Percentiles rank a stretch among this genome's conserved stretches.
phyloP scores from a whole-genome alignment of 257 asterid species.

The Solanum clarkiae region DNA sequence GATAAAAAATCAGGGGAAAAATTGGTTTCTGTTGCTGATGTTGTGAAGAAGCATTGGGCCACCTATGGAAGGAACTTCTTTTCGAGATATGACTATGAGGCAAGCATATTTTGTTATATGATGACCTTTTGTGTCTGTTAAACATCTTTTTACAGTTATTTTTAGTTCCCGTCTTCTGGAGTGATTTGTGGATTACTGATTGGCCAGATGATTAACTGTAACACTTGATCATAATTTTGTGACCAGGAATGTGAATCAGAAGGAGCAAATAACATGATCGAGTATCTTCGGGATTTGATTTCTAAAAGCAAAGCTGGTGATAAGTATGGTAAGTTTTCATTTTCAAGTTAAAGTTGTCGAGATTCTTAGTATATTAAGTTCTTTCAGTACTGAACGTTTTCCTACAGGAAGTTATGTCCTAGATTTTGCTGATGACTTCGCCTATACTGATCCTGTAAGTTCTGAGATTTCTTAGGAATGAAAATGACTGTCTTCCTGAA shows the following conservation, averaged over 20 bases:
- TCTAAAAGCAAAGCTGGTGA: slow-evolving; percentile 72
- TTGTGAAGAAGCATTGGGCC: slow-evolving; percentile 86
- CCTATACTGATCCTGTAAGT: slow-evolving; percentile 91
- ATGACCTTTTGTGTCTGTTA: background rate
- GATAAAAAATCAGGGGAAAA: slow-evolving; percentile 69
- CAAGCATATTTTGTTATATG: slow-evolving; percentile 13
- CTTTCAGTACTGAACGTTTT: slow-evolving; percentile 3
- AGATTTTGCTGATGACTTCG: slow-evolving; percentile 86
- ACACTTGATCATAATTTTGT: background rate
- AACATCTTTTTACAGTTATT: background rate
- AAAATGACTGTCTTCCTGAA: background rate
- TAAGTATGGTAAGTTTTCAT: slow-evolving; percentile 39
- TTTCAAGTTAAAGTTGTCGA: background rate
- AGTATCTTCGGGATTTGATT: slow-evolving; percentile 54
- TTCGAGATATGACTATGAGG: slow-evolving; percentile 97
- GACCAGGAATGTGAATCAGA: slow-evolving; percentile 82
- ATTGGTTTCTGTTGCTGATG: slow-evolving; percentile 78
- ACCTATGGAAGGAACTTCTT: slow-evolving; percentile 91
- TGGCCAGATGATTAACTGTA: background rate
- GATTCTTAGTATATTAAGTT: background rate
- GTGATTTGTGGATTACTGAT: background rate
- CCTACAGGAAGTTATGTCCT: slow-evolving; percentile 66
- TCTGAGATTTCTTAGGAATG: background rate
- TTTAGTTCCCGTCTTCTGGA: background rate
- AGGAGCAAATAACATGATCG: slow-evolving; percentile 76